These are phyloP conservation scores for Kokia cookei DNA, from an alignment of 441 rosid species.

Conservation along the genomic window DNA sequence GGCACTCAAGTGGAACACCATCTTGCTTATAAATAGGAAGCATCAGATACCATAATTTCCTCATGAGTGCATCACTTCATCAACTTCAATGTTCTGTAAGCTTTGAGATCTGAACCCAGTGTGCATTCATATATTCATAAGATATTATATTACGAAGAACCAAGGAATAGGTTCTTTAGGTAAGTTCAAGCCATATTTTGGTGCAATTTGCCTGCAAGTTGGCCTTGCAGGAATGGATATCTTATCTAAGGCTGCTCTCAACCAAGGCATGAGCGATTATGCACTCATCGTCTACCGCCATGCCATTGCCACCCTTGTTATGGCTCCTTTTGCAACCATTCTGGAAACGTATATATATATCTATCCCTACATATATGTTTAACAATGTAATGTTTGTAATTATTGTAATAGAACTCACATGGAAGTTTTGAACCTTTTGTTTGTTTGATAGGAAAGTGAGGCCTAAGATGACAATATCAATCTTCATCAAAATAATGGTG, in stretches of 20 bases:
- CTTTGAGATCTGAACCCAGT: background rate
- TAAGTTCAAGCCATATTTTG: conserved; percentile 56
- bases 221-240: conserved; percentile 94
- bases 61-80: background rate
- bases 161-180: conserved; percentile 9
- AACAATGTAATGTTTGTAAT: conserved; percentile 16
- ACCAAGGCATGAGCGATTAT: too few relatives aligned
- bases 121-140: background rate
- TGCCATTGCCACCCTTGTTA: too few relatives aligned
- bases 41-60: background rate
- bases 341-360: conserved; percentile 53
- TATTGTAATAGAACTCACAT: background rate
- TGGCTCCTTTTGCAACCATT: conserved; percentile 68
- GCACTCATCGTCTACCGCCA: too few relatives aligned
- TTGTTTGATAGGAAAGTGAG: conserved; percentile 56
- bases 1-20: background rate
- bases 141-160: background rate
- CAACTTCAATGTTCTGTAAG: background rate
- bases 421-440: background rate
- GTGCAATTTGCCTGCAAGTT: conserved; percentile 62
- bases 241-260: too few relatives aligned
- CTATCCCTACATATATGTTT: background rate
- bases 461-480: conserved; percentile 70
- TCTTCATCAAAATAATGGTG: conserved; percentile 51
- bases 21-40: background rate